Evolutionary conservation across 2,329 filamentous ascomycete species (phyloP).

Genomic region (Colletotrichum sublineola): DNA sequence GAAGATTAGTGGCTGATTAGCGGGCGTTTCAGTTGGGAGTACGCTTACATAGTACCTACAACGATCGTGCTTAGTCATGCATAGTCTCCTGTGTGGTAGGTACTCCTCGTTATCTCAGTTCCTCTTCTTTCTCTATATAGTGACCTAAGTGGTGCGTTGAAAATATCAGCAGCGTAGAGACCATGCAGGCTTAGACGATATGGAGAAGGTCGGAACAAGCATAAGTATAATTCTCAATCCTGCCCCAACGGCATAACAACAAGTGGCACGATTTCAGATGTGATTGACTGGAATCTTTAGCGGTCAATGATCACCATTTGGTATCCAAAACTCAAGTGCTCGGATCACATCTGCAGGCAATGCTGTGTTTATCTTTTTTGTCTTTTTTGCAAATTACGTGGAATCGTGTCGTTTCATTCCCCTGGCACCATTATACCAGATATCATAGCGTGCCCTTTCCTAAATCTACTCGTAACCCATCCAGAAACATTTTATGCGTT

Average conservation of each 20-base stretch:
- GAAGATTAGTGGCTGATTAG: too few species aligned
- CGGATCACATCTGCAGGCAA: background rate
- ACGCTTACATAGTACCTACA: too few species aligned
- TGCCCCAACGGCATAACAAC: background rate
- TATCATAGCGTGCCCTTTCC: slow-evolving; percentile 38
- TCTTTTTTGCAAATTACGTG: slow-evolving; percentile 16
- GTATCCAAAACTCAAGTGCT: too few species aligned
- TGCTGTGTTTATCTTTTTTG: background rate
- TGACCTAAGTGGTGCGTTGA: background rate
- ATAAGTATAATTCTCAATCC: too few species aligned
- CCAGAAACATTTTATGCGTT: slow-evolving; percentile 76
- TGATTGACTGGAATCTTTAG: background rate
- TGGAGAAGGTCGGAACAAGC: background rate
- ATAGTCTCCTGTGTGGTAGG: background rate
- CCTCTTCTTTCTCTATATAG: background rate
- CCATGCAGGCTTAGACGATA: background rate
- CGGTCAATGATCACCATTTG: background rate
- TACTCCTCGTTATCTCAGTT: background rate
- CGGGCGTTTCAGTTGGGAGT: too few species aligned
- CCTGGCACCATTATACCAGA: slow-evolving; percentile 41
- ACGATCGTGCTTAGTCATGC: background rate
- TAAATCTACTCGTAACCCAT: slow-evolving; percentile 38
- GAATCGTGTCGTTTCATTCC: slow-evolving; percentile 41
- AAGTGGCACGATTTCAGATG: background rate
- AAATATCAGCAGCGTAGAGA: background rate